Percentiles rank a stretch among this genome's conserved stretches.
phyloP scores from a whole-genome alignment of 352 stramenopile species.

The Saprolegnia parasitica region DNA sequence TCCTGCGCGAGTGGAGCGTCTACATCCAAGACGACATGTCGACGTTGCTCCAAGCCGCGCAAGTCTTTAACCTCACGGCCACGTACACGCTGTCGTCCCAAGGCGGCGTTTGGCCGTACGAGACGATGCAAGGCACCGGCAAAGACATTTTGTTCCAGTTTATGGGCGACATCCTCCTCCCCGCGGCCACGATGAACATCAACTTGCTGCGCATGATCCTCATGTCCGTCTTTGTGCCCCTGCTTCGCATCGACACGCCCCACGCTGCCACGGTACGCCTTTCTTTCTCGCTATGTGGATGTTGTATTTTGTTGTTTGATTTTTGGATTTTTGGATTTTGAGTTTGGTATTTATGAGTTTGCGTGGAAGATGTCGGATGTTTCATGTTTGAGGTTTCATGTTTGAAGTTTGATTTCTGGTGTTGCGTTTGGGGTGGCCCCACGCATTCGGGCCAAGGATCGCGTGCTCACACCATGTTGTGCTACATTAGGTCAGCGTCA shows the following conservation, averaged over 20 bases:
- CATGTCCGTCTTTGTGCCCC: constrained; percentile 23
- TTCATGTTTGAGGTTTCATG: not conserved
- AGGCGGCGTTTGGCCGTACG: constrained; percentile 48
- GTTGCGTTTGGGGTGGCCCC: too few relatives aligned
- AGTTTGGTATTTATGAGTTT: too few relatives aligned
- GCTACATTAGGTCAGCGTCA: constrained; percentile 9
- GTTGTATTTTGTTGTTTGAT: not conserved
- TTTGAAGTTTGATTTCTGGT: not conserved
- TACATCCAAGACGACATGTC: constrained; percentile 65
- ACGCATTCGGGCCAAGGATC: too few relatives aligned
- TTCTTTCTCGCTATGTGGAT: too few relatives aligned
- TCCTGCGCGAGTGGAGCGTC: constrained; percentile 77
- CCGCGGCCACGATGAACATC: constrained; percentile 37
- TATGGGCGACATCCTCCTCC: constrained; percentile 59
- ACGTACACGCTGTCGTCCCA: constrained; percentile 23
- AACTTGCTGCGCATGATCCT: constrained; percentile 28
- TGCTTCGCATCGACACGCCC: constrained; percentile 18
- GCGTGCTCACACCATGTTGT: too few relatives aligned
- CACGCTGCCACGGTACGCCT: constrained; percentile 20
- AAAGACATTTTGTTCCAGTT: constrained; percentile 54
- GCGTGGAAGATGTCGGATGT: too few relatives aligned
- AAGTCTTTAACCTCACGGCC: constrained; percentile 57
- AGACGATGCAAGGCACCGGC: constrained; percentile 47
- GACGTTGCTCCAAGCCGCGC: constrained; percentile 56
- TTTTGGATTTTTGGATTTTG: not conserved